Percentiles rank a stretch among this genome's conserved stretches.
These are phyloP conservation scores for Vigna hirtella DNA, from an alignment of 306 rosid species.

Conservation along the genomic window DNA sequence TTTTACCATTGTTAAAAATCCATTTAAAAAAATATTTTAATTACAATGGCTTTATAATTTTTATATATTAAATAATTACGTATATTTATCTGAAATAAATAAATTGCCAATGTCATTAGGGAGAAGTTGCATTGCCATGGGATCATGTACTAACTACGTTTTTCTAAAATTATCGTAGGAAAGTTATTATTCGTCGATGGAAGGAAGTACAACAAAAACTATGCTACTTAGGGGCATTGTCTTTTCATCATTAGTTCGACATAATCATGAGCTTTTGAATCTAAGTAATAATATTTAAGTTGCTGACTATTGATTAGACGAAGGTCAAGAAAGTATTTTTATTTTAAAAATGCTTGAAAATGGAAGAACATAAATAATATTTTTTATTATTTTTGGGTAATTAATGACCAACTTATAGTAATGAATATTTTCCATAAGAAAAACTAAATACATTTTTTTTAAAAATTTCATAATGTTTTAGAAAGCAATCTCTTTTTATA, in stretches of 20 bases:
- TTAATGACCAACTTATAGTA: neutral
- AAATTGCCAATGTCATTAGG: neutral
- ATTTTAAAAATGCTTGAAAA: no score
- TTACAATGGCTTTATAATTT: neutral
- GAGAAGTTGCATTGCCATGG: neutral
- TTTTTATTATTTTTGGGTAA: neutral
- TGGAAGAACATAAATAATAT: no score
- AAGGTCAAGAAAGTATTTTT: neutral
- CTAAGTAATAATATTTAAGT: neutral
- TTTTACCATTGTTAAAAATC: neutral
- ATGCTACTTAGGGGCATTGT: conserved; percentile 1
- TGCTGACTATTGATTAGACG: neutral
- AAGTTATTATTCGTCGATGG: neutral
- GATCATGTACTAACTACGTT: neutral
- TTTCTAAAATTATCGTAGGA: conserved; percentile 1
- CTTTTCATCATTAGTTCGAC: neutral
- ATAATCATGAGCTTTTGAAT: neutral
- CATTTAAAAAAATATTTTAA: neutral
- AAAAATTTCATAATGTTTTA: neutral
- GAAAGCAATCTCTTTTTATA: neutral
- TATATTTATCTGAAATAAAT: neutral
- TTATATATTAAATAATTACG: neutral
- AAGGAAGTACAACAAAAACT: conserved; percentile 7
- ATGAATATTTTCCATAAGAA: neutral
- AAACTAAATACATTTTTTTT: neutral